Evolutionary conservation across 495 filamentous ascomycete species (phyloP), one percentile per base, ranked within the genome.

Genomic region (Penicillium fimorum): DNA sequence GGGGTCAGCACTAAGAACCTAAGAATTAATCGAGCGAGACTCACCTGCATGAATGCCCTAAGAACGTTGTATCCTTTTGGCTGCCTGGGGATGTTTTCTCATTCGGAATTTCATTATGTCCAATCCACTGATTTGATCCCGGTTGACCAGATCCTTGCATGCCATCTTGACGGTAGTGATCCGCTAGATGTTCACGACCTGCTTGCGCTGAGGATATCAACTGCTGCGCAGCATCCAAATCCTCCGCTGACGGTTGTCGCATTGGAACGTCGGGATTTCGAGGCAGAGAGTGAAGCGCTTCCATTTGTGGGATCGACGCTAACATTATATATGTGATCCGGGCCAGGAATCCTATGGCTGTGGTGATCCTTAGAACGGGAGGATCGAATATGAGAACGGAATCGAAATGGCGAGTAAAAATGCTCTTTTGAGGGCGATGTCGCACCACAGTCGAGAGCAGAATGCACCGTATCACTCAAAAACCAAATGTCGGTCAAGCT

Each of bases 21-120:
- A 50, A 24, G 5, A 9, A 40, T 38, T 5, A 2, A 37, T 15
- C 10, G 8, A 27, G 10, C 33, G 17, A 47, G 44, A 65, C 75
- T 53, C 56, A 83, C 80, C 79, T 83, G 80, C 80, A 83, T 25
- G 77, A 76, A 66, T 83, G 80, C 4, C 80, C 80, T 12, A 77
- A 52, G 48, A 77, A 76, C 1, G 72, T 68, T 0, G 72, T 70
- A 46, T 77, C 75, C 29, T 74, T 77, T 44, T 71, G 65, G 11
- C 66, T 50, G 42, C 64, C 68, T 1, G 74, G 73, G 10, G 71
- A 76, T n/a, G 61, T 64, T n/a, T 59, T 66, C 20, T 66, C 64
- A 3, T 63, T 68, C 5, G 66, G 49, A 18, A 30, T 22, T 41
- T 62, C 53, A 7, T 51, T 32, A 30, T 35, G 50, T n/a, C 20